Percentiles rank a stretch among this genome's conserved stretches.
Conservation (phyloP, 192 early-diverging fungal genomes). For the Helicostylum pulchrum region DNA sequence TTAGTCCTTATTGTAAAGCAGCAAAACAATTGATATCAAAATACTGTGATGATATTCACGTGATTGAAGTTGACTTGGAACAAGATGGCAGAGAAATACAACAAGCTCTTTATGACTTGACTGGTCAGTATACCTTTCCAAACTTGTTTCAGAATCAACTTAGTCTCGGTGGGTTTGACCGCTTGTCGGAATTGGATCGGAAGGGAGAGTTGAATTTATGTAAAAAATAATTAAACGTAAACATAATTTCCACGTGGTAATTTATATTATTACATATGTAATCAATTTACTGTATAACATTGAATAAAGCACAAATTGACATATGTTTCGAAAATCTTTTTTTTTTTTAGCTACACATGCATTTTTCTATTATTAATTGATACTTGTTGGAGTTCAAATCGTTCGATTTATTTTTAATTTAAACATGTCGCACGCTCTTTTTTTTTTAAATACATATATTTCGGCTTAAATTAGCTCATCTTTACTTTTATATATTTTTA, state of each 20-base stretch:
- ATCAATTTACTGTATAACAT: background rate
- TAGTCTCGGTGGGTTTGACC: conserved; percentile 28
- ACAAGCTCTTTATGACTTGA: conserved; percentile 17
- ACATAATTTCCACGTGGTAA: background rate
- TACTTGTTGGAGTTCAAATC: too few relatives aligned
- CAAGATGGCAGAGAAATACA: conserved; percentile 17
- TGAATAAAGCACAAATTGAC: too few relatives aligned
- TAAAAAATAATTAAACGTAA: background rate
- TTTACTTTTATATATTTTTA: too few relatives aligned
- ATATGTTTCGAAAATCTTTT: too few relatives aligned
- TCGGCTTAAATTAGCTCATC: too few relatives aligned
- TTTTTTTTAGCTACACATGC: too few relatives aligned
- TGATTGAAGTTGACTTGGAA: conserved; percentile 28
- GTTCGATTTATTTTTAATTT: too few relatives aligned
- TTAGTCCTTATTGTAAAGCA: conserved; percentile 31
- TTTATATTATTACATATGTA: background rate
- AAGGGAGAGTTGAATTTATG: conserved; percentile 6
- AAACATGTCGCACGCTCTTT: too few relatives aligned
- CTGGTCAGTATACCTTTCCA: conserved; percentile 26
- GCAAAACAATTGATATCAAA: conserved; percentile 25
- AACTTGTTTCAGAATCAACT: conserved; percentile 23
- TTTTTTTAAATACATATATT: too few relatives aligned
- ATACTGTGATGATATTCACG: conserved; percentile 18
- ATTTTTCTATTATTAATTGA: too few relatives aligned
- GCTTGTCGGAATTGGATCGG: conserved; percentile 19